A percentile compares a stretch with the other conserved stretches of the same genome.
These are phyloP conservation scores for Eimeria tenella DNA, from an alignment of 169 alveolate genomes.

Conservation along the genomic window DNA sequence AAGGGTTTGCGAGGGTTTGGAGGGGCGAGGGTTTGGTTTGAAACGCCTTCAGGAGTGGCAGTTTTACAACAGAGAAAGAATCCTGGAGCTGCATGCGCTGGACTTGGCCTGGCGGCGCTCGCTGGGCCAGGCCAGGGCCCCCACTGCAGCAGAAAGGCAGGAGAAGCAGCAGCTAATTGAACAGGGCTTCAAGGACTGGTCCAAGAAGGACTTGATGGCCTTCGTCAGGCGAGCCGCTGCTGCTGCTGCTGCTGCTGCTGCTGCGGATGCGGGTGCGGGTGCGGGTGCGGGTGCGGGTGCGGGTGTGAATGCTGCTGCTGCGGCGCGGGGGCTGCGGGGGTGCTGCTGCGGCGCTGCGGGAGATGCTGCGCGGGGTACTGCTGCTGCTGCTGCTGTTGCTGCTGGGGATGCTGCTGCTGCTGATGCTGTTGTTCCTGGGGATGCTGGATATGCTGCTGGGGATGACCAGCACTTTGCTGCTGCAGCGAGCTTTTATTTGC, in stretches of 20 bases:
- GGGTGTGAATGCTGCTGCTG: neutral
- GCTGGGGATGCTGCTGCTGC: neutral
- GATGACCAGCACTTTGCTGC: too few relatives aligned
- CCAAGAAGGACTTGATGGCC: constrained; percentile 81
- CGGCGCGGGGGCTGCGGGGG: neutral
- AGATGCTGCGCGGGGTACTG: too few relatives aligned
- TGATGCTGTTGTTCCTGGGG: too few relatives aligned
- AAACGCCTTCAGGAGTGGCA: too few relatives aligned
- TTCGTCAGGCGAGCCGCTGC: constrained; percentile 79
- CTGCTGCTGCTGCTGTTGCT: neutral
- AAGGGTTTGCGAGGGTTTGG: too few relatives aligned
- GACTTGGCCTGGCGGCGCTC: constrained; percentile 75
- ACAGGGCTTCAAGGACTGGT: constrained; percentile 86
- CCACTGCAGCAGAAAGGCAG: constrained; percentile 81
- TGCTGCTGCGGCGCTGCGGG: too few relatives aligned
- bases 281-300: neutral
- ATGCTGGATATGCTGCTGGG: too few relatives aligned
- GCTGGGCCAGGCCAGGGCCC: constrained; percentile 74
- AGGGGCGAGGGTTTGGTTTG: too few relatives aligned
- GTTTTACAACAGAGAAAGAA: constrained; percentile 81
- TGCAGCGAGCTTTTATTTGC: too few relatives aligned
- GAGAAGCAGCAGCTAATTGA: constrained; percentile 80
- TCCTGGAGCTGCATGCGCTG: constrained; percentile 78
- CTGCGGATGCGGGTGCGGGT: too few relatives aligned
- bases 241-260: too few relatives aligned